phyloP scores from a whole-genome alignment of 306 rosid species.

The Prunus kanzakura region DNA sequence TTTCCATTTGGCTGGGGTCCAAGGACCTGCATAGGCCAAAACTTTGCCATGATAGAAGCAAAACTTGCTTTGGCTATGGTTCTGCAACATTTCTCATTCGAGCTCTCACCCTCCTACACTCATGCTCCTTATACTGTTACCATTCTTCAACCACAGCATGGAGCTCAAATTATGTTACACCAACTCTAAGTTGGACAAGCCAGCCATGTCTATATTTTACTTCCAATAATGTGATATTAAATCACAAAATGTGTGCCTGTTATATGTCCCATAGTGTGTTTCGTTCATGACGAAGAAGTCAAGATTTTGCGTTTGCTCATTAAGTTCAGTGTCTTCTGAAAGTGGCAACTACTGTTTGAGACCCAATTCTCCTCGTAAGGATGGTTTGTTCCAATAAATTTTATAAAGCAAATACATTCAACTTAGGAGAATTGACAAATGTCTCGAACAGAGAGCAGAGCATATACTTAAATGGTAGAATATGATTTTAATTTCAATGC shows the following conservation, averaged over 20 bases:
- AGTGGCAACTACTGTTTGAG: neutral
- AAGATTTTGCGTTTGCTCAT: neutral
- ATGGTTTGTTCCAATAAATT: neutral
- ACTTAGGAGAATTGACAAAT: neutral
- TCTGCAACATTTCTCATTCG: conserved; percentile 42
- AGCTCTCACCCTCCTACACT: conserved; percentile 45
- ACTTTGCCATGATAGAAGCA: conserved; percentile 45
- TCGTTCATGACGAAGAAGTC: neutral
- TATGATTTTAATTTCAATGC: neutral
- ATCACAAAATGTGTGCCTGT: neutral
- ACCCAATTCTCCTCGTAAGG: neutral
- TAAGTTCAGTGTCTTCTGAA: neutral
- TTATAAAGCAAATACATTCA: neutral
- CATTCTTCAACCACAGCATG: conserved; percentile 57
- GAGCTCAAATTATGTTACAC: conserved; percentile 41
- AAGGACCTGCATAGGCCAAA: conserved; percentile 50
- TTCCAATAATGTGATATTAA: conserved; percentile 11
- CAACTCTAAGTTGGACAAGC: conserved; percentile 17
- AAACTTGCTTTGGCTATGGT: conserved; percentile 39
- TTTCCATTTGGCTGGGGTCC: conserved; percentile 60
- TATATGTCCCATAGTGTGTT: neutral
- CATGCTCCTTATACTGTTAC: conserved; percentile 46
- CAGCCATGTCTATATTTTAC: neutral
- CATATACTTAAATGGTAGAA: neutral
- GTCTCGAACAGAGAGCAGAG: neutral